These are phyloP conservation scores for Wickerhamomyces mucosus DNA, from an alignment of 805 yeast genomes.

Conservation along the genomic window DNA sequence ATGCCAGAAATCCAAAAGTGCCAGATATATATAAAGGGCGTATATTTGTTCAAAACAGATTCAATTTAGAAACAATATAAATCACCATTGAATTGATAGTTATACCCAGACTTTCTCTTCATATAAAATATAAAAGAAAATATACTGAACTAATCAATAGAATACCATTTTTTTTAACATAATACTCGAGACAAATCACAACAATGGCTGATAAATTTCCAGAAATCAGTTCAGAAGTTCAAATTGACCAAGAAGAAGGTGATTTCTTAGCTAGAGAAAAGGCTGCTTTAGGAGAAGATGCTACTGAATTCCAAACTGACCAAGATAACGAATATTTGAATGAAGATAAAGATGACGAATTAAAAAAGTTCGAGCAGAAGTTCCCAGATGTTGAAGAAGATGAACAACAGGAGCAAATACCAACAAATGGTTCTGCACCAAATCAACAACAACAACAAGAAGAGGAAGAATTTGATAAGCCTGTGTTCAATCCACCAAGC, in stretches of 20 bases:
- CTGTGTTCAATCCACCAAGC: constrained; percentile 19
- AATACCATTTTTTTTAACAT: no score
- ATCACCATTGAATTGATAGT: no score
- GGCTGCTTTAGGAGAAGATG: constrained; percentile 44
- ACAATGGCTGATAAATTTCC: constrained; percentile 73
- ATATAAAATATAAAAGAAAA: no score
- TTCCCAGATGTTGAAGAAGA: constrained; percentile 47
- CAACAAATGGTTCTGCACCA: not conserved
- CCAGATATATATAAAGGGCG: no score
- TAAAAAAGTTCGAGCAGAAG: constrained; percentile 53
- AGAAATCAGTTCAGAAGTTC: constrained; percentile 41
- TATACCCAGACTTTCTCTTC: no score
- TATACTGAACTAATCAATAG: no score
- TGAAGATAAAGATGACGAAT: constrained; percentile 29
- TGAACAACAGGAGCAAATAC: constrained; percentile 10
- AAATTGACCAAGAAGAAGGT: constrained; percentile 22
- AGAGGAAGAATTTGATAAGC: constrained; percentile 34
- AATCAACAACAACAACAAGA: constrained; percentile 20
- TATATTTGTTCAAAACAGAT: no score
- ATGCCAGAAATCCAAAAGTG: no score
- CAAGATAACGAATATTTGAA: constrained; percentile 42
- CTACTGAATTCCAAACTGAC: constrained; percentile 59
- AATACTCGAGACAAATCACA: no score
- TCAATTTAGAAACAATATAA: no score
- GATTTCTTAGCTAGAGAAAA: constrained; percentile 65